Base-by-base conservation (phyloP, 768 basidiomycete genomes). In the Imleria badia region DNA sequence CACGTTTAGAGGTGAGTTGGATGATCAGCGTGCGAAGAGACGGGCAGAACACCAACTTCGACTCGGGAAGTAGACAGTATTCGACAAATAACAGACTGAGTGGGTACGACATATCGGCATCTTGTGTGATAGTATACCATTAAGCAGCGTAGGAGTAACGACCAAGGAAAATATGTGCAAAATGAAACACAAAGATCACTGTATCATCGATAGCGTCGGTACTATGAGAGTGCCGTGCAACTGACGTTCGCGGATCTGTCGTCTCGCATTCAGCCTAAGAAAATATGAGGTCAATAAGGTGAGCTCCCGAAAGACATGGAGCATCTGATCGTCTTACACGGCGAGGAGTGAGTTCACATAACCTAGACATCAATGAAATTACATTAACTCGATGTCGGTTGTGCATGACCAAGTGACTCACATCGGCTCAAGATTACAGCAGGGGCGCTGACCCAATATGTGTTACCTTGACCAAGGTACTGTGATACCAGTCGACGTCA, bases 271-370 rank as follows among this genome's bases (percentile, higher is more conserved):
- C 3, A 61, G 22, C 29, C 60, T 56, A 30, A 15, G 12, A 26
- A 26, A 26, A 26, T 4, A 26, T 26, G 6, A 26, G 26, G 6
- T 19, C 17, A 20, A 11, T 4, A 12, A 11, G 10, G 3, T 33
- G 19, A 49, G 36, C 12, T 5, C 14, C 1, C 2, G 23, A 3
- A 30, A 5, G 22, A 47, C 29, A 6, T 17, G 22, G 17, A 19
- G 14, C 5, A 12, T 36, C 10, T 6, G 31, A 11, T 19, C 31
- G 12, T 5, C 54, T 49, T 46, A 61, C 60, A 61, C 55, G 0
- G 38, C 59, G 10, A 60, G 54, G 10, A 61, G 33, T 0, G 60
- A 61, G 14, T 61, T 61, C 6, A 60, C 34, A 9, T 61, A 61
- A 4, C 60, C 59, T 59, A n/a, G 13, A 23, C 13, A 15, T 10